These are phyloP conservation scores for Scutellaria galericulata DNA, from an alignment of 257 asterid genomes.

Conservation along the genomic window DNA sequence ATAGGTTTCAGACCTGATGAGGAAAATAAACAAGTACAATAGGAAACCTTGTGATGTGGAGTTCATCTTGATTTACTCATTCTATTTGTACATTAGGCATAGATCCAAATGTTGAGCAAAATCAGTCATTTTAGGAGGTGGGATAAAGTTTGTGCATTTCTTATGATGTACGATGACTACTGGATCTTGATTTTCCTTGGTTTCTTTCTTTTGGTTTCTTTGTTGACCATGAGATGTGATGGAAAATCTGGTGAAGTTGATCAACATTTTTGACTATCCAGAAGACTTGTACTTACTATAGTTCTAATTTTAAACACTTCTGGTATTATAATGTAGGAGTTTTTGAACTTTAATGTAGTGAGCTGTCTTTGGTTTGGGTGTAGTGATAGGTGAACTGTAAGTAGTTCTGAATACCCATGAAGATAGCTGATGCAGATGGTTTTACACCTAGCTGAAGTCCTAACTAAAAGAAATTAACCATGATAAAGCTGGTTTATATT, in stretches of 20 bases:
- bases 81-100: background rate
- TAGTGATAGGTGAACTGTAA: too few species aligned
- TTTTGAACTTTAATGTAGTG: too few species aligned
- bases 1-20: conserved; percentile 9
- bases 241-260: background rate
- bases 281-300: too few species aligned
- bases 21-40: background rate
- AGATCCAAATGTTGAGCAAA: background rate
- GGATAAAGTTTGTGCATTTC: background rate
- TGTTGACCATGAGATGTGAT: background rate
- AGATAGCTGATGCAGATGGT: too few species aligned
- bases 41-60: background rate
- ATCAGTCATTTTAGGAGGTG: background rate
- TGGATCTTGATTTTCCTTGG: background rate
- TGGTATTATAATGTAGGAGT: too few species aligned
- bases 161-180: background rate
- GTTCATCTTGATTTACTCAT: background rate
- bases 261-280: background rate
- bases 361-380: too few species aligned
- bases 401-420: too few species aligned
- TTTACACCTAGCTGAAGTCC: too few species aligned
- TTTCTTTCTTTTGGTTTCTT: background rate
- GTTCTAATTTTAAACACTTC: too few species aligned
- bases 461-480: too few species aligned
- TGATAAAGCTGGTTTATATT: too few species aligned